phyloP scores from a whole-genome alignment of 1,139 yeast genomes.

The Wickerhamomyces sp. region DNA sequence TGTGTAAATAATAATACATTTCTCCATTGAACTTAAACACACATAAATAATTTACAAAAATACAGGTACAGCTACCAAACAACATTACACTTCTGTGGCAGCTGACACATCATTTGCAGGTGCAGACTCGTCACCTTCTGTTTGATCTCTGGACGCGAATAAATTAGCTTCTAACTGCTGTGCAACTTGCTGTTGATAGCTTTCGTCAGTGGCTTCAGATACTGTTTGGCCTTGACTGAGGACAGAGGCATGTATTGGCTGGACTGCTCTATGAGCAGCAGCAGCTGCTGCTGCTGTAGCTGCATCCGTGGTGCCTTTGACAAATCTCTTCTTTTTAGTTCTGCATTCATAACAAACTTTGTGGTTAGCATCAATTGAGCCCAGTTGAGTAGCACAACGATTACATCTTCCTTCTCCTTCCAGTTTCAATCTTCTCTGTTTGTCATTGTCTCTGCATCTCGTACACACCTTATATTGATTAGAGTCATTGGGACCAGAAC shows the following conservation, averaged over 20 bases:
- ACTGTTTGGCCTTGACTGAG: not conserved
- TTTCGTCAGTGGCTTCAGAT: not conserved
- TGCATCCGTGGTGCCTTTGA: constrained; percentile 3
- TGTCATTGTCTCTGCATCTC: constrained; percentile 60
- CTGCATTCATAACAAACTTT: constrained; percentile 55
- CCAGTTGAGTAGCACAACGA: constrained; percentile 51
- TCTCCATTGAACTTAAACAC: no score
- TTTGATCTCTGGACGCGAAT: constrained; percentile 12
- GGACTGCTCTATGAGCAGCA: constrained; percentile 10
- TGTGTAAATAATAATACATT: no score
- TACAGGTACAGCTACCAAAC: not conserved
- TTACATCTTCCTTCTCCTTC: constrained; percentile 59
- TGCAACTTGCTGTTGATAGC: constrained; percentile 7
- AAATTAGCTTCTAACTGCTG: constrained; percentile 20
- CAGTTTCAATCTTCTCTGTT: constrained; percentile 48
- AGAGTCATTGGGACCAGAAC: constrained; percentile 55
- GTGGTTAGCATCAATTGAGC: constrained; percentile 43
- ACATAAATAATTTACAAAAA: not conserved
- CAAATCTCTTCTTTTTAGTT: constrained; percentile 42
- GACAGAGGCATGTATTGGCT: not conserved
- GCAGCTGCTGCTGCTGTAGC: constrained; percentile 9
- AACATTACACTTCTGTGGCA: not conserved
- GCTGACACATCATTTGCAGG: not conserved
- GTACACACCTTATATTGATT: constrained; percentile 55
- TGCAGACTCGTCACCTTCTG: constrained; percentile 4